Percentiles rank a stretch among this genome's conserved stretches.
Evolutionary conservation across 345 rosid species (phyloP).

Genomic region (Geranium brycei): DNA sequence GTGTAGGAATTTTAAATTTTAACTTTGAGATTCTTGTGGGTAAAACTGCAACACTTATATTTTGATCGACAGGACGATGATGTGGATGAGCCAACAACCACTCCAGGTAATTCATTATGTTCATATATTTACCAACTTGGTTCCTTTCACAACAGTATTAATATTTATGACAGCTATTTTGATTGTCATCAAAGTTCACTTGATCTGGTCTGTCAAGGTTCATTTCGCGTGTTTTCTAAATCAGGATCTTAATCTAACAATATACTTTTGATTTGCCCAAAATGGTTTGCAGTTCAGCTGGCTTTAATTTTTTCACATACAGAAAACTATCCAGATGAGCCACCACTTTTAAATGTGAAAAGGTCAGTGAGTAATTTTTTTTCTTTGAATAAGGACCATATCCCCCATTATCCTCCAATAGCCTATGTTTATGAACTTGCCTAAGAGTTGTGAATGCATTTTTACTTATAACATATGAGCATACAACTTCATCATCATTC

Average conservation of each 20-base stretch:
- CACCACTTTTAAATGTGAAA: slow-evolving; percentile 64
- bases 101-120: slow-evolving; percentile 45
- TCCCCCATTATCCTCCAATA: background rate
- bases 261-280: slow-evolving; percentile 9
- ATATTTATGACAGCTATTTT: background rate
- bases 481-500: background rate
- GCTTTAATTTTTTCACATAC: slow-evolving; percentile 86
- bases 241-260: slow-evolving; percentile 4
- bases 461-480: background rate
- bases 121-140: background rate
- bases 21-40: background rate
- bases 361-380: slow-evolving; percentile 32
- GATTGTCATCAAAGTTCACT: background rate
- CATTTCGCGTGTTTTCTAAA: background rate
- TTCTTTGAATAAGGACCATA: background rate
- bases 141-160: slow-evolving; percentile 1
- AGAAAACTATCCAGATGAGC: slow-evolving; percentile 78
- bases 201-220: background rate
- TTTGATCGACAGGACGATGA: slow-evolving; percentile 57
- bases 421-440: background rate
- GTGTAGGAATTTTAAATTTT: background rate
- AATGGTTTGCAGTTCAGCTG: slow-evolving; percentile 60
- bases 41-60: background rate
- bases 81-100: slow-evolving; percentile 37
- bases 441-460: background rate